Evolutionary conservation across 495 filamentous ascomycete genomes (phyloP).

Genomic region (Glarea lozoyensis): DNA sequence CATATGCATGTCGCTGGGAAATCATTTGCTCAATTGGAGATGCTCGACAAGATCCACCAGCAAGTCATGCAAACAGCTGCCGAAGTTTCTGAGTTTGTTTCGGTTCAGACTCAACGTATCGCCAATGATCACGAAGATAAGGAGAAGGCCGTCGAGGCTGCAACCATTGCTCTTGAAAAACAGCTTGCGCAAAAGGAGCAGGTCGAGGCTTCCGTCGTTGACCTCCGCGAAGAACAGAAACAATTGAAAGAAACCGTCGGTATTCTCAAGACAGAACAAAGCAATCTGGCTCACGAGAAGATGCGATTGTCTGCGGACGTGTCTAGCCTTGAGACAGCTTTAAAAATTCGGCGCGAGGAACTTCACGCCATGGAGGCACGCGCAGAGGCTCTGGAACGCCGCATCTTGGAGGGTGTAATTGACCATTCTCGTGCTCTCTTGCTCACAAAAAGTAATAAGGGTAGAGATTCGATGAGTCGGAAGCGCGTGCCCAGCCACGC

Average conservation of each 20-base stretch:
- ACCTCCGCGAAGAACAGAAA: constrained; percentile 56
- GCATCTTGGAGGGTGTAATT: constrained; percentile 89
- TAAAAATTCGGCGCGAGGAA: constrained; percentile 82
- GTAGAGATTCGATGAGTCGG: constrained; percentile 52
- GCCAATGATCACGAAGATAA: constrained; percentile 71
- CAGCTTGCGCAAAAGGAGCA: constrained; percentile 68
- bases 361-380: constrained; percentile 80
- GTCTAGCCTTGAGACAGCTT: constrained; percentile 78
- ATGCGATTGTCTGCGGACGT: constrained; percentile 71
- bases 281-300: constrained; percentile 64
- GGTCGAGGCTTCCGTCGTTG: constrained; percentile 61
- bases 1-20: constrained; percentile 50
- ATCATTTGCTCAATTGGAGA: constrained; percentile 54
- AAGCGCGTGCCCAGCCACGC: constrained; percentile 56
- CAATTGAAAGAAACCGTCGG: constrained; percentile 48
- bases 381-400: constrained; percentile 78
- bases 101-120: constrained; percentile 67
- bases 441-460: constrained; percentile 46
- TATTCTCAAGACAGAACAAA: constrained; percentile 53
- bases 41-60: constrained; percentile 81
- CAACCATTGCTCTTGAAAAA: constrained; percentile 70
- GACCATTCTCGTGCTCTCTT: constrained; percentile 86
- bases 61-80: constrained; percentile 81
- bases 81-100: constrained; percentile 79
- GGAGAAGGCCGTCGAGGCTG: constrained; percentile 74